phyloP scores from a whole-genome alignment of 371 early-diverging fungal genomes.

The Rhizomucor miehei region DNA sequence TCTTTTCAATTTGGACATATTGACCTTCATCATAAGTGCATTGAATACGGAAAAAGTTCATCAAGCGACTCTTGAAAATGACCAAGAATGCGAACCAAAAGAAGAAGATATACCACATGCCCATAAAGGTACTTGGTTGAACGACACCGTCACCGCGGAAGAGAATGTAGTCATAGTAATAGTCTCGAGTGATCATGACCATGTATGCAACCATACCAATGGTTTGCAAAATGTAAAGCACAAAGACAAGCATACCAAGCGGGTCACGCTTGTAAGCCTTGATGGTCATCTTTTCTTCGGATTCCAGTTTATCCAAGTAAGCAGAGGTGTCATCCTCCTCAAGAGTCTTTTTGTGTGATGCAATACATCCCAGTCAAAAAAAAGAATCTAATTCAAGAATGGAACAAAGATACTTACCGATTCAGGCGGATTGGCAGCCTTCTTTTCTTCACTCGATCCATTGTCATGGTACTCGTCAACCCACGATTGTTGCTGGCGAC shows the following conservation, averaged over 20 bases:
- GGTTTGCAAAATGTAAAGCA: constrained; percentile 31
- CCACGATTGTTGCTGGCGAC: not conserved
- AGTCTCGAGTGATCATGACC: constrained; percentile 35
- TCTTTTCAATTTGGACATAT: constrained; percentile 67
- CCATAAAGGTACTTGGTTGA: constrained; percentile 44
- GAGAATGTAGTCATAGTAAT: constrained; percentile 29
- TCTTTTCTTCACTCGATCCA: constrained; percentile 10
- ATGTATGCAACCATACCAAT: constrained; percentile 38
- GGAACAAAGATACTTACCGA: constrained; percentile 1
- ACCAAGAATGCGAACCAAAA: constrained; percentile 62
- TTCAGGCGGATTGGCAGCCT: constrained; percentile 9
- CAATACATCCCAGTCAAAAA: too few relatives aligned
- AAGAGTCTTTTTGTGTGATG: not conserved
- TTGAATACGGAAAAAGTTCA: constrained; percentile 67
- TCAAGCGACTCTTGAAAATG: constrained; percentile 37
- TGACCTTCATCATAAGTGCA: constrained; percentile 50
- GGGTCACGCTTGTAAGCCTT: constrained; percentile 38
- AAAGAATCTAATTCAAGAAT: too few relatives aligned
- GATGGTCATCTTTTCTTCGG: constrained; percentile 30
- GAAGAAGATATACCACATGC: constrained; percentile 65
- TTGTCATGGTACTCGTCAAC: constrained; percentile 6
- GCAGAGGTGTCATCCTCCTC: constrained; percentile 7
- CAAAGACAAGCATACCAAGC: constrained; percentile 24
- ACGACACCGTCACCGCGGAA: constrained; percentile 34
- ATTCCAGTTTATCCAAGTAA: constrained; percentile 14